Base-by-base conservation (phyloP, 495 filamentous ascomycete genomes). In the Talaromyces stipitatus region DNA sequence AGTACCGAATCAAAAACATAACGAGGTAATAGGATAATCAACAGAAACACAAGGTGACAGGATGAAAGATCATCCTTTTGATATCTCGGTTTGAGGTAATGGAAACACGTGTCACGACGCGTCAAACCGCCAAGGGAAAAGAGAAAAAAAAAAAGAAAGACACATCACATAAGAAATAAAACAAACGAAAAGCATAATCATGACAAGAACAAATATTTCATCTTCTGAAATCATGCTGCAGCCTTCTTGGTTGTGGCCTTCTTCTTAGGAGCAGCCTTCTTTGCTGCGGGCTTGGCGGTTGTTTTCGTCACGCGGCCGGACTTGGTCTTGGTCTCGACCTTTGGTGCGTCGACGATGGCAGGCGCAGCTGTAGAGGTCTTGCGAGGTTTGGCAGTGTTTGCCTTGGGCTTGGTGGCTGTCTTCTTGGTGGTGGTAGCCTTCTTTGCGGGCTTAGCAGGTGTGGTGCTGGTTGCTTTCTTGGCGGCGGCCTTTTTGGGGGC, bases 271-370 rank as follows among this genome's bases (percentile, higher is more conserved):
- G 48, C 26, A 11, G 28, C 72, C 53, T 83, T 83, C 72, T 86
- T 84, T 10, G 80, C 68, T 59, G 83, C 66, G n/a, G 82, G 82
- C 68, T 87, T 85, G 22, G 81, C 71, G 30, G 80, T 78, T 16
- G 83, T 82, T 85, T 96, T 96, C 46, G 89, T 85, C 60, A 95
- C 87, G 57, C 91, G 86, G 16, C 92, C 91, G 20, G 90, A 88
- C 83, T 96, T 96, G 69, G 92, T 95, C 82, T 90, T 95, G 61
- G 80, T 80, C 50, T 91, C 71, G 56, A 86, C 78, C 62, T 87
- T 82, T 60, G 87, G 79, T 75, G 90, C 85, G 55, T 91, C 85
- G 48, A 84, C 83, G 51, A 87, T 79, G 56, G 90, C 88, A 52
- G 80, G 78, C 14, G 84, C 82, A 46, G 70, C 57, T 59, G 69